Evolutionary conservation across 208 protist species (phyloP).

Genomic region (Leishmania major): DNA sequence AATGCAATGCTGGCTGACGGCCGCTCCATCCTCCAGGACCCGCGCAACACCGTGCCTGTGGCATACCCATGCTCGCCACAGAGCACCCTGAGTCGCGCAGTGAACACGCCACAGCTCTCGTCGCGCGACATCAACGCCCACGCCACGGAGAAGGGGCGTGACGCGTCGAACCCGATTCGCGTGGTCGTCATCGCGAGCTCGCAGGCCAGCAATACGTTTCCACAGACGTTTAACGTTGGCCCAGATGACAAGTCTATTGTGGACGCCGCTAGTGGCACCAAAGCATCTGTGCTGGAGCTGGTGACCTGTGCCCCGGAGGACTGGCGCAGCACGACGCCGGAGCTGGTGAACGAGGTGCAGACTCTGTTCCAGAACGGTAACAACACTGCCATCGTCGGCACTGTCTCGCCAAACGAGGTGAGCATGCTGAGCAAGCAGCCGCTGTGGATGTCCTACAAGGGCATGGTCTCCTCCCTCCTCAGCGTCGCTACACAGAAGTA

Average conservation of each 20-base stretch:
- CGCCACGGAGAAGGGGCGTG: slow-evolving; percentile 26
- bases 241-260: slow-evolving; percentile 40
- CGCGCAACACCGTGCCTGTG: slow-evolving; percentile 36
- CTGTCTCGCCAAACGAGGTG: slow-evolving; percentile 39
- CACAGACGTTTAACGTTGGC: slow-evolving; percentile 32
- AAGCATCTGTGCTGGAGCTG: slow-evolving; percentile 43
- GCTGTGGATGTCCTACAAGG: slow-evolving; percentile 68
- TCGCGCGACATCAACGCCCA: slow-evolving; percentile 32
- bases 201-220: slow-evolving; percentile 19
- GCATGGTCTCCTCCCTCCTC: slow-evolving; percentile 55
- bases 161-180: slow-evolving; percentile 36
- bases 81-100: slow-evolving; percentile 5
- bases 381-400: slow-evolving; percentile 65
- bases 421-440: slow-evolving; percentile 57
- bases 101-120: slow-evolving; percentile 23
- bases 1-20: slow-evolving; percentile 57
- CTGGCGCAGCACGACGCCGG: slow-evolving; percentile 38
- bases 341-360: slow-evolving; percentile 45
- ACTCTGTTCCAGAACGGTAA: slow-evolving; percentile 61
- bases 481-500: slow-evolving; percentile 52
- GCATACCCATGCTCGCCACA: slow-evolving; percentile 42
- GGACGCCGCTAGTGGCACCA: slow-evolving; percentile 20
- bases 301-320: slow-evolving; percentile 44
- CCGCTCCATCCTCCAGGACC: slow-evolving; percentile 49
- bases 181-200: slow-evolving; percentile 36